phyloP scores from a whole-genome alignment of 2,329 filamentous ascomycete genomes.

The Pseudogymnoascus sp. region DNA sequence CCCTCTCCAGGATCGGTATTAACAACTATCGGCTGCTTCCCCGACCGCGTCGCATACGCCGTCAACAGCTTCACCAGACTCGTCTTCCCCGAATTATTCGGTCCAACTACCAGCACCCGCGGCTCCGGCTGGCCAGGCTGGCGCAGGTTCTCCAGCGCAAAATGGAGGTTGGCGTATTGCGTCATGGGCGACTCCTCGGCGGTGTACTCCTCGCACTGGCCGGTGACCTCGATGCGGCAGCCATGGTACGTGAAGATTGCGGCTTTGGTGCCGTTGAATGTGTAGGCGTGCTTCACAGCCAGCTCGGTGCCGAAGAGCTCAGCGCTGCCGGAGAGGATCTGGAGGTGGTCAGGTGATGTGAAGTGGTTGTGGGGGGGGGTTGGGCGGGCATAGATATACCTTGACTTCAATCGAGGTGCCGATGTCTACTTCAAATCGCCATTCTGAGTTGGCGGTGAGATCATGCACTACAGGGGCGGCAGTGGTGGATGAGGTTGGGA shows the following conservation, averaged over 20 bases:
- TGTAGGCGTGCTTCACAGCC: conserved; percentile 69
- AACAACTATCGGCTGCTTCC: conserved; percentile 68
- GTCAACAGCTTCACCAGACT: conserved; percentile 68
- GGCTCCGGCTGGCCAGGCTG: conserved; percentile 52
- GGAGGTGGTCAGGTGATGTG: conserved; percentile 28
- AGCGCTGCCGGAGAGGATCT: conserved; percentile 72
- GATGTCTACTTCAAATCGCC: conserved; percentile 65
- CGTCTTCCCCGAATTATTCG: conserved; percentile 73
- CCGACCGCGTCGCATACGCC: conserved; percentile 67
- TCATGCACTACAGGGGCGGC: conserved; percentile 37
- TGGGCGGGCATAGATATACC: conserved; percentile 27
- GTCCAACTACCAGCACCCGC: conserved; percentile 74
- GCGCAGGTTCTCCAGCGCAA: conserved; percentile 69
- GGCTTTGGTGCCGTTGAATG: conserved; percentile 71
- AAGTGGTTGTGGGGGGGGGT: conserved; percentile 21
- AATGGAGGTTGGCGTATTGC: conserved; percentile 77
- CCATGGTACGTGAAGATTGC: conserved; percentile 91
- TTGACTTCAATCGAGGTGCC: conserved; percentile 43
- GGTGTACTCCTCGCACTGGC: conserved; percentile 47
- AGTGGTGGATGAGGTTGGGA: conserved; percentile 18
- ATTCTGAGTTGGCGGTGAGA: conserved; percentile 62
- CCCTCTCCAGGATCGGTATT: conserved; percentile 80
- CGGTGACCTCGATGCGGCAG: conserved; percentile 71
- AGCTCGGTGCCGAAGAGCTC: conserved; percentile 96
- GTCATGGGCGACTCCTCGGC: conserved; percentile 76